Base-by-base conservation (phyloP, 805 yeast species). In the Hanseniaspora thailandica region DNA sequence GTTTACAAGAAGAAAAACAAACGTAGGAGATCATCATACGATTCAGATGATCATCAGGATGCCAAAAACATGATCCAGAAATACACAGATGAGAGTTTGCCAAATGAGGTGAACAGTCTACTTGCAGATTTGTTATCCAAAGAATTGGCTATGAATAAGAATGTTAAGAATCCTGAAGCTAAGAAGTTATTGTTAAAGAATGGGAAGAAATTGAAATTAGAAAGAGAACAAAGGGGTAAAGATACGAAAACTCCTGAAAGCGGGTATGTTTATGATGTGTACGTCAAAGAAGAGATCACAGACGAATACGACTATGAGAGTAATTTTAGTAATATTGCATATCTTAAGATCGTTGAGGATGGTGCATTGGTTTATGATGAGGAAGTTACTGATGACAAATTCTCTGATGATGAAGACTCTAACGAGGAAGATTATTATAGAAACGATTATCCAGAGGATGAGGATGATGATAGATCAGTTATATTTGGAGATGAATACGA, bases 371-470 rank as follows among this genome's bases (percentile, higher is more conserved):
- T 67, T 10, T 61, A 69, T 9, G 71, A 68, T 9, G 67, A 67
- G 6, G 71, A 63, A 30, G 75, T 72, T n/a, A 76, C 73, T 4
- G 64, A 66, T n/a, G 66, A 60, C 9, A 59, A 63, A 2, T 60
- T 66, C 9, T 75, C 86, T 0, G 93, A 84, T 58, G 87, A 85
- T 60, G 90, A 84, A 57, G 94, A 85, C 62, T 84, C 93, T 0
- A 85, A 85, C 62, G 96, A 96, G 20, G 98, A 90, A 68, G 87
- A 85, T 53, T 89, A 81, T 62, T 90, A 90, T 64, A 79, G 80
- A 60, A 90, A 93, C 66, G 97, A 90, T 62, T 90, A 90, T 62
- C 97, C 97, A 0, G 95, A 87, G 45, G 96, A 89, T 62, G 96
- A 87, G 57, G 90, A 85, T 60, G 87, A 80, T 9, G 80, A 69